Evolutionary conservation across 768 basidiomycete species (phyloP).

Genomic region (Tephrocybe sp.): DNA sequence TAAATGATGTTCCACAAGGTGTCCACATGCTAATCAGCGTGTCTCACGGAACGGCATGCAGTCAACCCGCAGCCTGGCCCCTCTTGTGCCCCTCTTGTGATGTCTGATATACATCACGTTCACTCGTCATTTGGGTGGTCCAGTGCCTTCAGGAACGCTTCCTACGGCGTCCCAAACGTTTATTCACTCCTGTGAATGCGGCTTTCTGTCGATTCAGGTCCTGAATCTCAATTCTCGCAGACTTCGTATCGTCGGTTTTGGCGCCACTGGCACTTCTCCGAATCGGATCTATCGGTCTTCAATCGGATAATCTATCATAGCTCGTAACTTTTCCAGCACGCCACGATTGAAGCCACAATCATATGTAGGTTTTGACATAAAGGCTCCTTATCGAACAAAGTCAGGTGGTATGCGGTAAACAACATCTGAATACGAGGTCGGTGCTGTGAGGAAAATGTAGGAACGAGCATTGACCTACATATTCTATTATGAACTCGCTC

Average conservation of each 20-base stretch:
- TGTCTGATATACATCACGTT: not conserved
- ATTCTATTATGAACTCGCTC: too few relatives aligned
- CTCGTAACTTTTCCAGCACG: not conserved
- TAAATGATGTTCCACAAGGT: constrained; percentile 9
- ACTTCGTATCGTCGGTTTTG: too few relatives aligned
- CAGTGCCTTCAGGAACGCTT: not conserved
- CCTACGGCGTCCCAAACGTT: not conserved
- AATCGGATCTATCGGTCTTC: constrained; percentile 3
- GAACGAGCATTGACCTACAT: too few relatives aligned
- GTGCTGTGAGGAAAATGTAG: too few relatives aligned
- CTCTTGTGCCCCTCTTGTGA: not conserved
- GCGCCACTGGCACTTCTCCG: not conserved
- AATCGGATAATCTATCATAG: not conserved
- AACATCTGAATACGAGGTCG: too few relatives aligned
- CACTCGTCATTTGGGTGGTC: not conserved
- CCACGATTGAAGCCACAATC: not conserved
- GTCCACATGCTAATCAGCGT: constrained; percentile 6
- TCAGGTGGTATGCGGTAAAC: not conserved
- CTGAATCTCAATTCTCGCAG: too few relatives aligned
- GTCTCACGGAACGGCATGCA: constrained; percentile 1
- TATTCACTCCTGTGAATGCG: too few relatives aligned
- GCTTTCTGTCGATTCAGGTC: too few relatives aligned
- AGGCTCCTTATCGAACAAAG: not conserved
- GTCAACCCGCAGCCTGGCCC: not conserved
- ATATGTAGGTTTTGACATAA: too few relatives aligned